These are phyloP conservation scores for Limnanthes douglasii DNA, from an alignment of 345 rosid species.

Conservation along the genomic window DNA sequence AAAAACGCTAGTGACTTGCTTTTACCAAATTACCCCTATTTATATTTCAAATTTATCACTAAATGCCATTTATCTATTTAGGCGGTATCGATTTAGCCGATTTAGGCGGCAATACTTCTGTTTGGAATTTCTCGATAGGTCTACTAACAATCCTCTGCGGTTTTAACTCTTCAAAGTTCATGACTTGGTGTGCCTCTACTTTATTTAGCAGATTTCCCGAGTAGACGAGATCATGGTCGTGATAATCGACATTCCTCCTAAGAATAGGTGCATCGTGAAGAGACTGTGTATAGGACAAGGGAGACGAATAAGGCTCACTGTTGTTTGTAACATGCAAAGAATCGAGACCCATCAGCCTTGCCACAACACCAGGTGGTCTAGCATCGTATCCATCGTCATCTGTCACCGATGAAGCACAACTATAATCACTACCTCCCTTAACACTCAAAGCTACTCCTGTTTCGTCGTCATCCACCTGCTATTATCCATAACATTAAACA, in stretches of 20 bases:
- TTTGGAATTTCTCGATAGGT: no score
- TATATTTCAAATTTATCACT: no score
- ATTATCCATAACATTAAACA: no score
- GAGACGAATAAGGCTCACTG: constrained; percentile 39
- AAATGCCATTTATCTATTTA: no score
- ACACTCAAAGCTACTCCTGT: constrained; percentile 20
- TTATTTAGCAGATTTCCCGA: constrained; percentile 27
- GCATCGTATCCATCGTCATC: constrained; percentile 62
- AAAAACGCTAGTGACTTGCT: no score
- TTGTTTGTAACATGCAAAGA: constrained; percentile 46
- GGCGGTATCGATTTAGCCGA: no score
- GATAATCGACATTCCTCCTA: constrained; percentile 18
- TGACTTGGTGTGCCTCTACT: no score
- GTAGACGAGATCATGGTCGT: constrained; percentile 23
- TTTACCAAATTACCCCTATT: no score
- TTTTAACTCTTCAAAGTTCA: no score
- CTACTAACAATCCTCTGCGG: no score
- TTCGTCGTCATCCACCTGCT: constrained; percentile 56
- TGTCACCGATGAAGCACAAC: constrained; percentile 67
- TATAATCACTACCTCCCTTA: constrained; percentile 38
- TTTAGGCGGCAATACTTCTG: no score
- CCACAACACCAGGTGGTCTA: constrained; percentile 58
- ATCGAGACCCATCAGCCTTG: constrained; percentile 79
- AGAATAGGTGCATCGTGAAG: constrained; percentile 23
- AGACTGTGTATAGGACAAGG: constrained; percentile 38